phyloP scores from a whole-genome alignment of 2,329 filamentous ascomycete genomes.

The Trichophyton mentagrophytes region DNA sequence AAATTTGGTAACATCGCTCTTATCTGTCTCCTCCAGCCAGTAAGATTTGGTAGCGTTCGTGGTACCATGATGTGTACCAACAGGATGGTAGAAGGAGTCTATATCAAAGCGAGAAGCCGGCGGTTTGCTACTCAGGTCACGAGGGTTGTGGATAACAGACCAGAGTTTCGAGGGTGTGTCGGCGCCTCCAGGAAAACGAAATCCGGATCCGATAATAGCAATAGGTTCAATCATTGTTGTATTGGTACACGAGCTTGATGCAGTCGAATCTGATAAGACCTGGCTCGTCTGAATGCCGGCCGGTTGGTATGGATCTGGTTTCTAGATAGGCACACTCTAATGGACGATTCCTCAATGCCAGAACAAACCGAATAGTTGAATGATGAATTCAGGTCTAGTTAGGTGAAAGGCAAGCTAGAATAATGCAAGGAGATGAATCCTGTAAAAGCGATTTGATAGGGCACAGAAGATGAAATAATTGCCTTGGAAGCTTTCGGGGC shows the following conservation, averaged over 20 bases:
- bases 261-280: background rate
- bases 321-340: too few relatives aligned
- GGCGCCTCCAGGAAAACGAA: conserved; percentile 24
- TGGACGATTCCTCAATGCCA: background rate
- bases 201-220: conserved; percentile 23
- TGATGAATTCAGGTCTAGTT: background rate
- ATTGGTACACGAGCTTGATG: background rate
- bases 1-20: conserved; percentile 19
- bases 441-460: background rate
- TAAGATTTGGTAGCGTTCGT: conserved; percentile 12
- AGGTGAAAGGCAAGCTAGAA: background rate
- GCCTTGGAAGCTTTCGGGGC: background rate
- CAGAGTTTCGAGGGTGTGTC: conserved; percentile 24
- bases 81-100: conserved; percentile 13
- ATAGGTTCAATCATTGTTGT: conserved; percentile 13
- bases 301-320: too few relatives aligned
- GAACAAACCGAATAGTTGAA: background rate
- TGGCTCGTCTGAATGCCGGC: too few relatives aligned
- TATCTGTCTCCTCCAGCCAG: conserved; percentile 6
- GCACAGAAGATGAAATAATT: background rate
- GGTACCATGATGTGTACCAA: conserved; percentile 8
- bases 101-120: conserved; percentile 14
- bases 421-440: background rate
- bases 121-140: conserved; percentile 8
- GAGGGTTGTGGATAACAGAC: conserved; percentile 19